Evolutionary conservation across 169 alveolate genomes (phyloP).

Genomic region (Plasmodium coatneyi): DNA sequence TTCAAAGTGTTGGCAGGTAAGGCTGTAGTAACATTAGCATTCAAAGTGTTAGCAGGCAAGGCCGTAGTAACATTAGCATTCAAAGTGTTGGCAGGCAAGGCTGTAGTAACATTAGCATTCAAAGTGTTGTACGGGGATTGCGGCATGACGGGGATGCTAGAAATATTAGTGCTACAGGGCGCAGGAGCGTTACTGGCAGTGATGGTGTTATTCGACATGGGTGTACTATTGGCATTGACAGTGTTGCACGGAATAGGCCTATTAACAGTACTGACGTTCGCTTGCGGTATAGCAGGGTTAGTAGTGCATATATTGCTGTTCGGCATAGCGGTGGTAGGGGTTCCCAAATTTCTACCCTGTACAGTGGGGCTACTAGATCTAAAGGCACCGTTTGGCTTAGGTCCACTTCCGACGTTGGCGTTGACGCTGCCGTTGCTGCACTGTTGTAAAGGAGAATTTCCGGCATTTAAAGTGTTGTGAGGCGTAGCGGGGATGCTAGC

Average conservation of each 20-base stretch:
- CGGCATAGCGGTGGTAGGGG: not conserved
- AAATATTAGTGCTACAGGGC: not conserved
- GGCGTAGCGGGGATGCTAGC: not conserved
- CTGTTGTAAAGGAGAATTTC: not conserved
- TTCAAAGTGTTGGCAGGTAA: not conserved
- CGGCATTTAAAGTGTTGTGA: not conserved
- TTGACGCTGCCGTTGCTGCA: no score
- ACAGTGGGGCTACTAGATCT: not conserved
- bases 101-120: not conserved
- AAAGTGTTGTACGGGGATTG: not conserved
- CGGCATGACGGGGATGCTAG: not conserved
- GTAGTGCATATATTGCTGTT: not conserved
- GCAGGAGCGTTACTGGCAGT: not conserved
- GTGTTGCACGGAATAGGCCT: not conserved
- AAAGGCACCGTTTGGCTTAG: not conserved
- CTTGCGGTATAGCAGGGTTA: not conserved
- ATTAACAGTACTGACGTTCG: not conserved
- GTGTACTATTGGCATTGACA: not conserved
- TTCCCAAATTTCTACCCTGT: not conserved
- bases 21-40: not conserved
- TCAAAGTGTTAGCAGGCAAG: not conserved
- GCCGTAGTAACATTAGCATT: not conserved
- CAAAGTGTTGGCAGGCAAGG: not conserved
- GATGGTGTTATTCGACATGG: not conserved
- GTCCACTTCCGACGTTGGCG: not conserved